Evolutionary conservation across 2,329 filamentous ascomycete species (phyloP), one percentile per base, ranked within the genome.

Genomic region (Fusarium miscanthi): DNA sequence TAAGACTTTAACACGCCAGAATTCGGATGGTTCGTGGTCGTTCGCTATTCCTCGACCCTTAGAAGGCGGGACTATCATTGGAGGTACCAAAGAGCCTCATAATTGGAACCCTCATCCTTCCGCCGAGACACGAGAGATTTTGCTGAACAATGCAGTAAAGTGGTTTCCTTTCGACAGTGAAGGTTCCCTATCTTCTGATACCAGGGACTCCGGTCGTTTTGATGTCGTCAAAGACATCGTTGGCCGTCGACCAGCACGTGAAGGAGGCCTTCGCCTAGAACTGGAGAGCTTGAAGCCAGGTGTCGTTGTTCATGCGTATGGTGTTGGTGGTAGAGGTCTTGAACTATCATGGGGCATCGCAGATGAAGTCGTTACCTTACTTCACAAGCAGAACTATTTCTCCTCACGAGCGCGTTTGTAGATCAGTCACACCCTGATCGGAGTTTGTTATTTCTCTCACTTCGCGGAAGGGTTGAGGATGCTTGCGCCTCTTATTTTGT

Each of bases 271-370:
- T 30, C 53, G 59, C 7, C 4, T 63, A 4, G 53, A 63, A 23
- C 5, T 33, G 8, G 59, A 63, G 12, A 53, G 12, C 9, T 12
- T 41, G 3, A 49, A 33, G 16, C n/a, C 12, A 8, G 53, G 59
- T 12, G 21, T 30, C 1, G 33, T 49, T 11, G 35, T 49, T 16
- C 59, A 63, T 59, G 59, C 59, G 5, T 59, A 63, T 27, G 59
- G 59, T 2, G 16, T 59, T 42, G 59, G 59, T 17, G 59, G 59
- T 4, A 59, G 59, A 31, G 59, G 59, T 13, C 17, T 63, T 41
- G 59, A 63, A 27, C 27, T 63, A 25, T 63, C 59, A 7, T 63
- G 59, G 59, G 59, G 59, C 14, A 59, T 63, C 1, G 59, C 53
- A 14, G 35, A 63, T 2, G 42, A 63, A 5, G 42, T 63, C 12